Evolutionary conservation across 805 yeast genomes (phyloP).

Genomic region (Teunomyces aglyptinius): DNA sequence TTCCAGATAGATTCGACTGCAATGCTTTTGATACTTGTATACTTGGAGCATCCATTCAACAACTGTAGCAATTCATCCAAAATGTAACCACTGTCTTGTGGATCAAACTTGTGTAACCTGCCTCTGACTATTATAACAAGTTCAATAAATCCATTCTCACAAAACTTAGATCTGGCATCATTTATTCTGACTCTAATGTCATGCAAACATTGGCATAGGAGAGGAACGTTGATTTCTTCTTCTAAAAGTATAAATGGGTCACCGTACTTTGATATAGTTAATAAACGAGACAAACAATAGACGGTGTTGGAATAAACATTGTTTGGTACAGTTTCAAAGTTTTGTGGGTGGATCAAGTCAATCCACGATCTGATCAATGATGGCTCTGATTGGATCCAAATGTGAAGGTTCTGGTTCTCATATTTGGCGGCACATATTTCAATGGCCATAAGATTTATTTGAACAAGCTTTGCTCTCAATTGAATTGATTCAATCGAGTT

Average conservation of each 20-base stretch:
- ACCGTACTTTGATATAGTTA: not conserved
- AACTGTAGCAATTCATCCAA: not conserved
- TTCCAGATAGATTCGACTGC: not conserved
- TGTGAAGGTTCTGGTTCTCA: not conserved
- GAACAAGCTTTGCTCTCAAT: not conserved
- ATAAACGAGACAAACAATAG: not conserved
- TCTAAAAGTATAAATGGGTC: not conserved
- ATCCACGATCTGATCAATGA: not conserved
- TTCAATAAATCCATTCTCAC: not conserved
- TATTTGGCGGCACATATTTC: not conserved
- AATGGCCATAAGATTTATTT: not conserved
- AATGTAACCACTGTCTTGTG: not conserved
- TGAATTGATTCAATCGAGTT: not conserved
- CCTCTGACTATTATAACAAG: not conserved
- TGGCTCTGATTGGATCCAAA: not conserved
- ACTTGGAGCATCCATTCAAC: not conserved
- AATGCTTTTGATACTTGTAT: not conserved
- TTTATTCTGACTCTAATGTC: not conserved
- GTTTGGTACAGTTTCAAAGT: not conserved
- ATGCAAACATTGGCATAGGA: not conserved
- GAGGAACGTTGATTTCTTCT: not conserved
- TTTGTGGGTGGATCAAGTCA: not conserved
- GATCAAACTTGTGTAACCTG: not conserved
- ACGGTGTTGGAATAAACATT: not conserved
- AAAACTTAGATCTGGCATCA: not conserved